Conservation (phyloP, 306 rosid genomes). For the Cyamopsis tetragonoloba region DNA sequence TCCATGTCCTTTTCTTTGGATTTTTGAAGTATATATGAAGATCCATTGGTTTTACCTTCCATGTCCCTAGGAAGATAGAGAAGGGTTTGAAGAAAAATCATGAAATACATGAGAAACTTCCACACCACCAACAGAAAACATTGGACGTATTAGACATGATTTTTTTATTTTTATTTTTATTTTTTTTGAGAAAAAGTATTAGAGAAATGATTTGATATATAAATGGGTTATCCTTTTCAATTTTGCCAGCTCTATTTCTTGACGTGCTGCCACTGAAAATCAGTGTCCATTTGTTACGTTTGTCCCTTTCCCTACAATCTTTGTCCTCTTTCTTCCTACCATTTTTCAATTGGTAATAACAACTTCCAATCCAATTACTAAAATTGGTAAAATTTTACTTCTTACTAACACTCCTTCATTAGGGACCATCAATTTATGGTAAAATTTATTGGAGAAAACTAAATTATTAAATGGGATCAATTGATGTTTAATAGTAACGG, state of each 20-base stretch:
- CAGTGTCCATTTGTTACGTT: conserved; percentile 22
- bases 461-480: no score
- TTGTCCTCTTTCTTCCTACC: neutral
- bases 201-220: no score
- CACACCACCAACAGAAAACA: conserved; percentile 10
- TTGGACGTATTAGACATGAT: conserved; percentile 1
- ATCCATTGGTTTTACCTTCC: no score
- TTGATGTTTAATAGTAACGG: no score
- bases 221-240: conserved; percentile 6
- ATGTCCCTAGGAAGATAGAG: neutral
- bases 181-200: no score
- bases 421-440: neutral
- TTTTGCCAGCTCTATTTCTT: conserved; percentile 23
- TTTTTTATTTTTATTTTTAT: no score
- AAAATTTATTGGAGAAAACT: neutral
- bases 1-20: neutral
- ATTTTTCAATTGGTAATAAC: neutral
- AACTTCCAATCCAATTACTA: neutral
- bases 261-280: conserved; percentile 1
- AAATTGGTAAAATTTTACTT: neutral
- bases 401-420: neutral
- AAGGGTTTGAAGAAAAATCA: neutral
- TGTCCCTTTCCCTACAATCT: conserved; percentile 2
- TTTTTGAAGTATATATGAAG: no score
- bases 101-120: neutral